Evolutionary conservation across 805 yeast genomes (phyloP), one percentile per base, ranked within the genome.

Genomic region (Saccharomycopsis lassenensis): DNA sequence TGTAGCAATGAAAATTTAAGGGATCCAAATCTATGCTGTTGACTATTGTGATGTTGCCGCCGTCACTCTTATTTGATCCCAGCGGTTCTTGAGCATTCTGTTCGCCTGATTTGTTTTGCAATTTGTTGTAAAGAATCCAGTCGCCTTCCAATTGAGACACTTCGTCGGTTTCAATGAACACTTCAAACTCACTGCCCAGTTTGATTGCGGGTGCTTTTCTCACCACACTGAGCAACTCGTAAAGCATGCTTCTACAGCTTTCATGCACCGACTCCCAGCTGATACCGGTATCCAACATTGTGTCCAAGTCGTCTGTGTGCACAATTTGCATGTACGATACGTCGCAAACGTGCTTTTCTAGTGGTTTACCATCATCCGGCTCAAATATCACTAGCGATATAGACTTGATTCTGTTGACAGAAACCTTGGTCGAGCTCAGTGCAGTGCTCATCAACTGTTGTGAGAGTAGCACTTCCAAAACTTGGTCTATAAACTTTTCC

Each of bases 181-280:
- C 23, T n/a, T 39, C 42, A 22, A 24, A 37, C 25, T 12, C 10
- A 17, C 40, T 28, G 11, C 16, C 20, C 25, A 10, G 8, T 8
- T 8, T n/a, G 29, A n/a, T 26, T 17, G 11, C n/a, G 8, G 15
- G 7, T 7, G n/a, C 31, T 11, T 31, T 15, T 31, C 29, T 10
- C n/a, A 19, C n/a, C n/a, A 31, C 34, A 17, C 5, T 16, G 14
- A 12, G 31, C 19, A 42, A 15, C 18, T 39, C 41, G 23, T 29
- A 36, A n/a, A 42, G 28, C 28, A 30, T 15, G 5, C 34, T 10
- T 23, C 31, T 34, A 21, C 35, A 27, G 18, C 31, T 31, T 16
- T 42, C 43, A 21, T 42, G 39, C 11, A 42, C 21, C n/a, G 14
- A 10, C 5, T n/a, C 30, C 46, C 46, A 42, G 18, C 23, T 35